Conservation (phyloP, 2,329 filamentous ascomycete genomes). For the Sclerotinia subarctica region DNA sequence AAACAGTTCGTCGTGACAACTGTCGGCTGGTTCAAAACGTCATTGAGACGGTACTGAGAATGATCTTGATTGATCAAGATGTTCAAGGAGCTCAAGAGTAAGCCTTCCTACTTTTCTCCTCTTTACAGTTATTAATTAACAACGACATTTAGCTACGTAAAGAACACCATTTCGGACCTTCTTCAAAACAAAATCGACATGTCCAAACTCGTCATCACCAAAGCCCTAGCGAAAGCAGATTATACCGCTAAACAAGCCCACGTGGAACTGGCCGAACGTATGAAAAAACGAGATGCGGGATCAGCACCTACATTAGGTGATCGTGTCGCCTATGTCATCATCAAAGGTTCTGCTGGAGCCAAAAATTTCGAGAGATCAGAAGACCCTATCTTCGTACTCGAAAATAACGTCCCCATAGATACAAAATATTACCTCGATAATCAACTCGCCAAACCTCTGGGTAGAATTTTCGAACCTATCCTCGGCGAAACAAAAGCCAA, state of each 20-base stretch:
- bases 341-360: constrained; percentile 82
- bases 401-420: constrained; percentile 97
- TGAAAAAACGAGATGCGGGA: constrained; percentile 50
- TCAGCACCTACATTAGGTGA: constrained; percentile 17
- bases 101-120: constrained; percentile 41
- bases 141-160: constrained; percentile 57
- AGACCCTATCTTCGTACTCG: constrained; percentile 93
- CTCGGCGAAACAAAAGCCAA: constrained; percentile 88
- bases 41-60: constrained; percentile 92
- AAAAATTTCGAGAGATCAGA: constrained; percentile 98
- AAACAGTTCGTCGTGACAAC: constrained; percentile 95
- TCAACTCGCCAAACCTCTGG: constrained; percentile 90
- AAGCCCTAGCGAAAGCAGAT: constrained; percentile 85
- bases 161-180: constrained; percentile 89
- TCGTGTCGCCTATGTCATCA: constrained; percentile 71
- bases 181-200: constrained; percentile 98
- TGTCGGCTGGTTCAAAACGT: constrained; percentile 93
- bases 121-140: not conserved
- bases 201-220: constrained; percentile 98
- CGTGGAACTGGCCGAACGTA: constrained; percentile 89
- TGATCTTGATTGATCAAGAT: constrained; percentile 93
- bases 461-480: constrained; percentile 96
- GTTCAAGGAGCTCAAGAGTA: constrained; percentile 89
- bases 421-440: constrained; percentile 99
- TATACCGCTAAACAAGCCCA: constrained; percentile 94